These are phyloP conservation scores for Parietichytrium sp. DNA, from an alignment of 108 stramenopile genomes.

Conservation along the genomic window DNA sequence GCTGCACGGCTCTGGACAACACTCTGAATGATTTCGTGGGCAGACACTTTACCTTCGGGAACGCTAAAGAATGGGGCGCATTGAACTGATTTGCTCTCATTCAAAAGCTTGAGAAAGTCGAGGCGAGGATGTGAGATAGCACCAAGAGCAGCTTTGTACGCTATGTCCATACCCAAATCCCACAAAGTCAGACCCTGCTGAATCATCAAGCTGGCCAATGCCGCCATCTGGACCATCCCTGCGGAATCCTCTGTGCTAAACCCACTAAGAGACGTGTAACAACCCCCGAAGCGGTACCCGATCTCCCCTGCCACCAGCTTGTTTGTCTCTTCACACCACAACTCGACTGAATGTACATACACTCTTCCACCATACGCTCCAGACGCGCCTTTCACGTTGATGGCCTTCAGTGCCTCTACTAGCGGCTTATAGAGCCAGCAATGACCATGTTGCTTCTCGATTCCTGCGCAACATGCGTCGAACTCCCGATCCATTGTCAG, in stretches of 20 bases:
- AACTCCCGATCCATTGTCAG: constrained; percentile 71
- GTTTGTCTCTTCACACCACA: constrained; percentile 64
- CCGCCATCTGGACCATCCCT: constrained; percentile 74
- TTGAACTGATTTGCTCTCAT: too few relatives aligned
- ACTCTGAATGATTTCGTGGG: too few relatives aligned
- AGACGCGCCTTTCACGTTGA: constrained; percentile 17
- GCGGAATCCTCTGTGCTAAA: constrained; percentile 69
- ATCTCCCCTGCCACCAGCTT: constrained; percentile 75
- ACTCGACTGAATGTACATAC: constrained; percentile 73
- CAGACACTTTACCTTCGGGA: too few relatives aligned
- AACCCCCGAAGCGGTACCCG: constrained; percentile 73
- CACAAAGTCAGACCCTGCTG: constrained; percentile 65
- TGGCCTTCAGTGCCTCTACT: constrained; percentile 63
- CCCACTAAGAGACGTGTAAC: constrained; percentile 77
- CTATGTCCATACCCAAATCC: constrained; percentile 79
- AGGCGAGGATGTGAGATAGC: constrained; percentile 58
- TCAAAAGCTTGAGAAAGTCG: constrained; percentile 67
- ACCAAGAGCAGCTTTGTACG: constrained; percentile 71
- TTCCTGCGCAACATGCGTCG: constrained; percentile 69
- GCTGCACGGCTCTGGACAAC: too few relatives aligned
- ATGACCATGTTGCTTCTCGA: constrained; percentile 72
- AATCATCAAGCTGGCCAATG: constrained; percentile 63
- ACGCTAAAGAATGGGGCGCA: too few relatives aligned
- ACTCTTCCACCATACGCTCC: constrained; percentile 44
- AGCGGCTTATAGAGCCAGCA: constrained; percentile 75